Percentiles rank a stretch among this genome's conserved stretches.
phyloP scores from a whole-genome alignment of 1,139 yeast species.

The Blastobotrys buckinghamii region DNA sequence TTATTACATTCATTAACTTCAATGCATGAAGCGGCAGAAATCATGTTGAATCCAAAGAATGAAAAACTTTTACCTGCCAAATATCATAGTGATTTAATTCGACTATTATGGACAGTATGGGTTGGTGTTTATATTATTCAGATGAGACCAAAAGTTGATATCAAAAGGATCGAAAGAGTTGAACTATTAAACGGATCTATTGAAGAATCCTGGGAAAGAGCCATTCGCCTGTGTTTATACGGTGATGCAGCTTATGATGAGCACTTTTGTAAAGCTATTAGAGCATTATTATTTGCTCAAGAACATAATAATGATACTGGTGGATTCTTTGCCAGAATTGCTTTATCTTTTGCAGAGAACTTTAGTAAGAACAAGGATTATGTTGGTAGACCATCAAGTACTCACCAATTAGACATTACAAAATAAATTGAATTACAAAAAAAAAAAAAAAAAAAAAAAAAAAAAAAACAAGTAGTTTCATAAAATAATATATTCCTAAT shows the following conservation, averaged over 20 bases:
- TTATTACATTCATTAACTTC: constrained; percentile 30
- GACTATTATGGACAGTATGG: constrained; percentile 21
- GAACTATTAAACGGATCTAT: constrained; percentile 9
- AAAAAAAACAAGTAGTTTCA: too few species aligned
- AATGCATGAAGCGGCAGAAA: constrained; percentile 27
- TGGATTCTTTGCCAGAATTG: constrained; percentile 24
- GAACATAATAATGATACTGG: constrained; percentile 16
- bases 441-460: background rate
- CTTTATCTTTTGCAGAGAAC: constrained; percentile 17
- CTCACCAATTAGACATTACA: constrained; percentile 6
- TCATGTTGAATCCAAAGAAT: constrained; percentile 17
- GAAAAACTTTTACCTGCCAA: constrained; percentile 17
- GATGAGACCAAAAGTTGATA: constrained; percentile 22
- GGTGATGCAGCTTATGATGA: constrained; percentile 17
- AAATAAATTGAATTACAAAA: background rate
- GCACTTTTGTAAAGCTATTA: constrained; percentile 26
- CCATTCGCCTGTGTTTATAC: constrained; percentile 19
- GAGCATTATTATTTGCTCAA: constrained; percentile 26
- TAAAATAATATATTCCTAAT: background rate
- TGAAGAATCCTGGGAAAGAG: constrained; percentile 20
- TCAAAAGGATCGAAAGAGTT: constrained; percentile 13
- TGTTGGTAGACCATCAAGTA: constrained; percentile 10
- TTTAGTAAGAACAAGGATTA: constrained; percentile 11
- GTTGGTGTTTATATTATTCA: constrained; percentile 22
- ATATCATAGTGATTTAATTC: constrained; percentile 15